phyloP scores from a whole-genome alignment of 164 flowering plant genomes.

The Amborella trichopoda region DNA sequence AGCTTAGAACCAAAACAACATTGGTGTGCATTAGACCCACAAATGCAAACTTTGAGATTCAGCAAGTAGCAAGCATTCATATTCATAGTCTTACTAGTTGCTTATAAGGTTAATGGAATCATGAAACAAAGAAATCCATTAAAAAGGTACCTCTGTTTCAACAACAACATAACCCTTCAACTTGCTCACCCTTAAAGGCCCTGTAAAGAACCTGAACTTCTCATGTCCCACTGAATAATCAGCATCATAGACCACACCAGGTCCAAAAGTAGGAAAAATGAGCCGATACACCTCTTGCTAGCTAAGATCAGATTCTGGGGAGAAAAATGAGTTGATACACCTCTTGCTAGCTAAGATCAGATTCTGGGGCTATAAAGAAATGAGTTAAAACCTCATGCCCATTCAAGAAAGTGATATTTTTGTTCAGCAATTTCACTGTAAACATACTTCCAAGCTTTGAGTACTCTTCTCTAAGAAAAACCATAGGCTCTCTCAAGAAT shows the following conservation, averaged over 20 bases:
- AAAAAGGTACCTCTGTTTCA: conserved; percentile 87
- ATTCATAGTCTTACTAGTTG: no score
- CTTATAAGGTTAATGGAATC: no score
- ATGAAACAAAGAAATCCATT: no score
- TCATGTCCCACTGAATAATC: conserved; percentile 68
- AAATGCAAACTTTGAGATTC: no score
- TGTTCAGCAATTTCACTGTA: conserved; percentile 48
- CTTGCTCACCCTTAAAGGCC: conserved; percentile 66
- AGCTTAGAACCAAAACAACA: no score
- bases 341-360: no score
- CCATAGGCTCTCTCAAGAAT: conserved; percentile 87
- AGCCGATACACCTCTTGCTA: conserved; percentile 97
- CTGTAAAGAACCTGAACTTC: conserved; percentile 94
- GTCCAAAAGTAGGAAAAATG: conserved; percentile 96
- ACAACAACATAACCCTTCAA: conserved; percentile 76
- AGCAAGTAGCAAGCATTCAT: no score
- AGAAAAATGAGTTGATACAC: no score
- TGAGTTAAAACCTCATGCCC: conserved; percentile 70
- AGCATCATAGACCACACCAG: conserved; percentile 95
- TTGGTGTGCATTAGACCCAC: no score
- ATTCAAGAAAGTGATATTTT: conserved; percentile 74
- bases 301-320: conserved; percentile 85
- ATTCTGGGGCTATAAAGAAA: conserved; percentile 85
- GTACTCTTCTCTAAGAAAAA: conserved; percentile 79
- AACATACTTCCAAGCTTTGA: conserved; percentile 91